Evolutionary conservation across 1,284 basidiomycete genomes (phyloP).

Genomic region (Quambalaria eucalypti): DNA sequence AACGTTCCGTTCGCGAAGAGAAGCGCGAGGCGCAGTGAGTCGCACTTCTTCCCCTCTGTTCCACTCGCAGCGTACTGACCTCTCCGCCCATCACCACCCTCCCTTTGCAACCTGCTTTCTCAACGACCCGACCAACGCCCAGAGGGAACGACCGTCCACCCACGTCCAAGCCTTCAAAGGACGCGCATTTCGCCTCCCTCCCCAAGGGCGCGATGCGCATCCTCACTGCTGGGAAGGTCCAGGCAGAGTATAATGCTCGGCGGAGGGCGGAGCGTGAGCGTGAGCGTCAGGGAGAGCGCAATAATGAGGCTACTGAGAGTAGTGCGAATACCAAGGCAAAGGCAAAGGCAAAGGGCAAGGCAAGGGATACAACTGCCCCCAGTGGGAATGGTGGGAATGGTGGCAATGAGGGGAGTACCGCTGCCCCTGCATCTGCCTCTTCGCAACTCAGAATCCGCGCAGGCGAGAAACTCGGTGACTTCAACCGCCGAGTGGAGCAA

Average conservation of each 20-base stretch:
- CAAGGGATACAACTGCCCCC: too few relatives aligned
- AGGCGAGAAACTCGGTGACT: constrained; percentile 36
- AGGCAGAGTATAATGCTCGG: constrained; percentile 20
- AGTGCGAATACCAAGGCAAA: constrained; percentile 18
- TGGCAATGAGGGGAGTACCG: too few relatives aligned
- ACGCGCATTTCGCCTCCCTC: constrained; percentile 22
- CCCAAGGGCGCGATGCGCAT: constrained; percentile 35
- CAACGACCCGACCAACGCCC: too few relatives aligned
- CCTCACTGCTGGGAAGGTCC: constrained; percentile 26
- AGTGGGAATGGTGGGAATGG: too few relatives aligned
- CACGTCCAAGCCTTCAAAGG: constrained; percentile 10
- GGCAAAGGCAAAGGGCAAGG: constrained; percentile 5
- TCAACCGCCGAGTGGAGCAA: constrained; percentile 36
- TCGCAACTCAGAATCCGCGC: constrained; percentile 28
- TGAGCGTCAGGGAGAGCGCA: not conserved
- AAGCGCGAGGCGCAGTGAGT: not conserved
- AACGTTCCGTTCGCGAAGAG: not conserved
- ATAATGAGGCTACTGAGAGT: constrained; percentile 4
- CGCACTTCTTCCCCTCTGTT: not conserved
- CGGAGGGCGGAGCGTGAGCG: constrained; percentile 14
- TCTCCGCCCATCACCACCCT: not conserved
- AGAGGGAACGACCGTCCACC: not conserved
- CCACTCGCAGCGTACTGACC: not conserved
- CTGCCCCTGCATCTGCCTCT: not conserved
- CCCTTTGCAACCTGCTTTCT: not conserved